Base-by-base conservation (phyloP, 768 basidiomycete genomes). In the Trametes villosa region DNA sequence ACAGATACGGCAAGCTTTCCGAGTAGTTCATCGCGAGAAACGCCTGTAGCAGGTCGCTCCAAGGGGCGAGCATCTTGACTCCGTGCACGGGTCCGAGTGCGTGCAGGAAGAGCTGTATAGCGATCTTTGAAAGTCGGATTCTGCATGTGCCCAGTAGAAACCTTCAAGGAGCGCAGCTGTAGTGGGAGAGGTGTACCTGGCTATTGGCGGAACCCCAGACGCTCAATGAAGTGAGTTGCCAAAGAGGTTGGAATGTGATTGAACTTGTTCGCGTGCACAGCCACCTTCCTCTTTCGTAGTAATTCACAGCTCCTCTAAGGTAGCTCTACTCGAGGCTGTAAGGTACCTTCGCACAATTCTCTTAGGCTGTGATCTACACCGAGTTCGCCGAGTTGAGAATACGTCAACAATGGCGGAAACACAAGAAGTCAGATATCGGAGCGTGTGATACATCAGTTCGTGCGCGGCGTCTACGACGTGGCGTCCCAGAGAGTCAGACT, bases 241-340 rank as follows among this genome's bases (percentile, higher is more conserved):
- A 36, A 9, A 18, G 22, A 36, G 31, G 11, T 45, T 30, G 9
- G 50, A 36, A 49, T 57, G 56, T 57, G 57, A 45, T 44, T 50
- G 20, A 49, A 51, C 57, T 44, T 42, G 38, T 36, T 38, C 30
- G 57, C 27, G n/a, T 26, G 51, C 58, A 59, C 58, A 59, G 58
- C 58, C 58, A 59, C 58, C 29, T 27, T n/a, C 40, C 20, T 40
- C 22, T 53, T 38, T 4, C 31, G 12, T 27, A 38, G 27, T 9
- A 26, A 49, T 31, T 13, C 20, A 22, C n/a, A 4, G 13, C 11
- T 22, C 42, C 48, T n/a, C 31, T 13, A 17, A 17, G 42, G 4
- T 44, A 22, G 22, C 22, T 20, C 22, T 20, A 41, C 40, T 12
- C 11, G 36, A 18, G 15, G 36, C 36, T 38, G 36, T 15, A 4